Conservation (phyloP, 1,139 yeast species). For the Pichia sp. region DNA sequence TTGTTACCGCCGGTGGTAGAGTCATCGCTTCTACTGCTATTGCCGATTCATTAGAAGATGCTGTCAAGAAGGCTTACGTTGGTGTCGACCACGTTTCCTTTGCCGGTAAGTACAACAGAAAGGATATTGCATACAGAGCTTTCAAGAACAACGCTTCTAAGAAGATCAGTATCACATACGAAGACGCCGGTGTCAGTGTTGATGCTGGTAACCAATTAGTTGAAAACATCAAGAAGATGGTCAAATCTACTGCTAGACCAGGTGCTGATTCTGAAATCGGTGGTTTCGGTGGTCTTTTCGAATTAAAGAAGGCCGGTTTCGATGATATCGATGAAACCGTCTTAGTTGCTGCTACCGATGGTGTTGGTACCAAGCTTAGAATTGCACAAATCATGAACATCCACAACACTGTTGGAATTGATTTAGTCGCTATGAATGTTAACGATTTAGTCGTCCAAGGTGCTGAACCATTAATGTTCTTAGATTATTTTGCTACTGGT, state of each 20-base stretch:
- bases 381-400: slow-evolving; percentile 88
- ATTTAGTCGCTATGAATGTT: slow-evolving; percentile 98
- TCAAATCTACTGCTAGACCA: slow-evolving; percentile 90
- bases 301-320: slow-evolving; percentile 85
- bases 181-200: slow-evolving; percentile 95
- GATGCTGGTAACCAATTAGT: slow-evolving; percentile 92
- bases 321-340: slow-evolving; percentile 66
- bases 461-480: slow-evolving; percentile 94
- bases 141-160: slow-evolving; percentile 45
- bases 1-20: slow-evolving; percentile 93
- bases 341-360: slow-evolving; percentile 97
- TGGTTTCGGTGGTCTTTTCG: slow-evolving; percentile 98
- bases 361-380: slow-evolving; percentile 97
- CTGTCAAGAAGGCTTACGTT: slow-evolving; percentile 81
- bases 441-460: slow-evolving; percentile 98
- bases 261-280: slow-evolving; percentile 99
- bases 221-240: slow-evolving; percentile 85
- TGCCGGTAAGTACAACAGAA: slow-evolving; percentile 76
- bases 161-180: slow-evolving; percentile 66
- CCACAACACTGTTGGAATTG: slow-evolving; percentile 97
- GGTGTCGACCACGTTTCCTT: slow-evolving; percentile 81
- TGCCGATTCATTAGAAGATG: slow-evolving; percentile 70
- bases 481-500: slow-evolving; percentile 97
- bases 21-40: slow-evolving; percentile 94
- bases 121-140: slow-evolving; percentile 95